A percentile compares a stretch with the other conserved stretches of the same genome.
phyloP scores from a whole-genome alignment of 1,284 basidiomycete species.

The Heterobasidion parviporum region DNA sequence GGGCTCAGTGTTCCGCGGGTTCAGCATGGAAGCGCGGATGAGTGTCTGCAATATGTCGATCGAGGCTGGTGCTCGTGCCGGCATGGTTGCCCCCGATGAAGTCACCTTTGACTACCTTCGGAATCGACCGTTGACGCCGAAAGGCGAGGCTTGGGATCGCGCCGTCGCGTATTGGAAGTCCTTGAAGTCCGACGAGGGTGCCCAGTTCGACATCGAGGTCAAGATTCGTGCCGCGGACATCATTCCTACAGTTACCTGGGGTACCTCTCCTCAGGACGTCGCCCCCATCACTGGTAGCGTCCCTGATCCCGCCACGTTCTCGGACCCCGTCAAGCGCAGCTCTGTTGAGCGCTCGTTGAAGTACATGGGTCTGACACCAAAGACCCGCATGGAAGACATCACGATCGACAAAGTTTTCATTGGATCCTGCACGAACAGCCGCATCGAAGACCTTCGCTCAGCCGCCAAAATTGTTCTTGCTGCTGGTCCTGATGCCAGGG shows the following conservation, averaged over 20 bases:
- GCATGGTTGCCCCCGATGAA: constrained; percentile 94
- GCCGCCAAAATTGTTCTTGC: constrained; percentile 80
- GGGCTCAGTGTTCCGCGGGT: constrained; percentile 83
- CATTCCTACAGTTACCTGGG: constrained; percentile 93
- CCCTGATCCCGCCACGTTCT: constrained; percentile 71
- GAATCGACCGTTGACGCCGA: constrained; percentile 79
- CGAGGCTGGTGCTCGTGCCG: constrained; percentile 91
- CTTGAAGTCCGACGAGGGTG: constrained; percentile 80
- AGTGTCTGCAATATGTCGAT: constrained; percentile 99
- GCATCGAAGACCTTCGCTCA: constrained; percentile 91
- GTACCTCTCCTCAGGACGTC: constrained; percentile 92
- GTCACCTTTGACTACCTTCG: constrained; percentile 86
- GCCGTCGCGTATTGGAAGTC: constrained; percentile 88
- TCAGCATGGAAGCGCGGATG: constrained; percentile 96
- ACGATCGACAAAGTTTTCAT: constrained; percentile 92
- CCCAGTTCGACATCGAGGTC: constrained; percentile 86
- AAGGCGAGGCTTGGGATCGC: constrained; percentile 85
- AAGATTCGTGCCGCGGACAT: constrained; percentile 86
- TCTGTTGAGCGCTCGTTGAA: constrained; percentile 77
- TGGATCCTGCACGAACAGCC: constrained; percentile 95
- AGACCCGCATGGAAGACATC: constrained; percentile 81
- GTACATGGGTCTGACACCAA: constrained; percentile 88
- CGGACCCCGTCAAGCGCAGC: constrained; percentile 59
- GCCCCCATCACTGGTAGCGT: constrained; percentile 82
- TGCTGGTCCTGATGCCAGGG: constrained; percentile 70